phyloP scores from a whole-genome alignment of 1,284 basidiomycete genomes.

The Ceratobasidium theobromae region DNA sequence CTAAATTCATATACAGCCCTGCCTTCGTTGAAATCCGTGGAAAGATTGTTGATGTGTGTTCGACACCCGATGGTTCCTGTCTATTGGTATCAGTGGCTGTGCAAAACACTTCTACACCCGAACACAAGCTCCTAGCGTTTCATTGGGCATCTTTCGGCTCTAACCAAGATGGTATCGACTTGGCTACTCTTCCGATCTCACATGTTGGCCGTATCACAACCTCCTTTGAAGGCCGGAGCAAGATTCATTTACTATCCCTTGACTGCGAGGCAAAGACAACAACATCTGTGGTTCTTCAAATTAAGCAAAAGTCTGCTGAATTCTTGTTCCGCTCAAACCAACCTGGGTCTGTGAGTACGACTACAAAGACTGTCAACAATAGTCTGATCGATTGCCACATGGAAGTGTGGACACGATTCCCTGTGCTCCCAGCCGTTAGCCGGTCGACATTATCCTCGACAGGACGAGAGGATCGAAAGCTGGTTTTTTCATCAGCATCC shows the following conservation, averaged over 20 bases:
- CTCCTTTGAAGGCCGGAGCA: constrained; percentile 49
- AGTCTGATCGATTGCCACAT: constrained; percentile 57
- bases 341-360: not conserved
- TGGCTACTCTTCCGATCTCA: constrained; percentile 37
- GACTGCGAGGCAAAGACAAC: constrained; percentile 43
- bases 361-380: constrained; percentile 46
- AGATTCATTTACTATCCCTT: constrained; percentile 50
- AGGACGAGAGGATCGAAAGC: constrained; percentile 41
- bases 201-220: constrained; percentile 45
- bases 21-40: not conserved
- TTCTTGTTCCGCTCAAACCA: constrained; percentile 49
- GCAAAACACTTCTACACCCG: not conserved
- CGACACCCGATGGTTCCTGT: constrained; percentile 20
- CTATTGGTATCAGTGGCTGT: not conserved
- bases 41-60: not conserved
- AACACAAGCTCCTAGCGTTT: constrained; percentile 45
- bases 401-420: constrained; percentile 66
- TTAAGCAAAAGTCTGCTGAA: constrained; percentile 57
- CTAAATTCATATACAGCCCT: not conserved
- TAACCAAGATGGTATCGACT: constrained; percentile 46
- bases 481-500: constrained; percentile 51
- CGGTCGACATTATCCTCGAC: constrained; percentile 46
- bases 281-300: constrained; percentile 51
- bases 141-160: constrained; percentile 61
- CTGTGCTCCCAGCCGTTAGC: constrained; percentile 57